A percentile compares a stretch with the other conserved stretches of the same genome.
These are phyloP conservation scores for Melaleuca quinquenervia DNA, from an alignment of 345 rosid species.

Conservation along the genomic window DNA sequence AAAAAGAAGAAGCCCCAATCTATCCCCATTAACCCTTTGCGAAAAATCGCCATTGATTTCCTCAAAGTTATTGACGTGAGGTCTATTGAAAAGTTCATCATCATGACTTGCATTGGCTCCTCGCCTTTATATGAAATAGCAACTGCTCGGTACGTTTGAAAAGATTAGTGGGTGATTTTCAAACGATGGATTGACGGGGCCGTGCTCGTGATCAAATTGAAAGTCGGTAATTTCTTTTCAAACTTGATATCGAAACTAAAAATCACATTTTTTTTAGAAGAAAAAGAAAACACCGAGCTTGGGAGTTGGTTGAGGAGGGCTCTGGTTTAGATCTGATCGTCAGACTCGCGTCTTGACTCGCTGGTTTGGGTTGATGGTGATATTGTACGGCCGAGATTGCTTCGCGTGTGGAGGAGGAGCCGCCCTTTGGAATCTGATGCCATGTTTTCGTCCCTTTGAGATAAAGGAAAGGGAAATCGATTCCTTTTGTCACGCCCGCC, in stretches of 20 bases:
- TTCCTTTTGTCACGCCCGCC: background rate
- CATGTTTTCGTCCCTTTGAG: background rate
- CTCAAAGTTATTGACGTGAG: too few relatives aligned
- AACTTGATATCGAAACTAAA: background rate
- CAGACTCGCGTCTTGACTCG: background rate
- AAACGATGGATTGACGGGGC: fast-evolving
- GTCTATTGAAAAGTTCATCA: fast-evolving
- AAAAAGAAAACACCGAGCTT: background rate
- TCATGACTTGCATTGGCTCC: background rate
- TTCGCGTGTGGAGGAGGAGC: background rate
- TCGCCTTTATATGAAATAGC: background rate
- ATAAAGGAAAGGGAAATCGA: background rate
- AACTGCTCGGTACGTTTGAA: background rate
- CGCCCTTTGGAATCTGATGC: background rate
- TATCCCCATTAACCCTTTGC: background rate
- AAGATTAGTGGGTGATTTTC: background rate
- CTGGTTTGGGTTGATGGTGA: background rate
- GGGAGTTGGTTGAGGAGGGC: background rate
- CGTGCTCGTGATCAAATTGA: fast-evolving
- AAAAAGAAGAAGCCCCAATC: too few relatives aligned
- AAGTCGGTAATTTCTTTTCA: background rate
- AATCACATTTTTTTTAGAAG: too few relatives aligned
- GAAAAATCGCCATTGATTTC: fast-evolving
- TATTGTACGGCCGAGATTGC: background rate
- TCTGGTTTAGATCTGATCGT: background rate